Base-by-base conservation (phyloP, 1,284 basidiomycete species). In the Tremellales sp. region DNA sequence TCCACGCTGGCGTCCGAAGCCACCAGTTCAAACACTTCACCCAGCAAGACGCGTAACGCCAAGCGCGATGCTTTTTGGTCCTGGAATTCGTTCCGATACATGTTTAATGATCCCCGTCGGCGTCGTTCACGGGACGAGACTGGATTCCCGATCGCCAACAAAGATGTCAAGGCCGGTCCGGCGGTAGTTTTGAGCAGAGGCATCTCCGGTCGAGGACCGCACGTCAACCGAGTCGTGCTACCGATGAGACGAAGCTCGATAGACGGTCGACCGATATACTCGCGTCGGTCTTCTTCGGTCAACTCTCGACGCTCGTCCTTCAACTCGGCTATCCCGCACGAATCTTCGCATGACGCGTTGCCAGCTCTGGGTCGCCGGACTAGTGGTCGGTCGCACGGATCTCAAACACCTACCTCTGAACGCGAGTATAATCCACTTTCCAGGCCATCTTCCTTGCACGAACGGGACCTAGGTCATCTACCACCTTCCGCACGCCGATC, bases 21-120 rank as follows among this genome's bases (percentile, higher is more conserved):
- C 29, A 8, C 29, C 10, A 8, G 10, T 31, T 31, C 29, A 8
- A 31, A 31, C 15, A 31, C 29, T 31, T 8, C 10, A 8, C 10
- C 10, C 10, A 31, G 10, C 15, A 15, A 15, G 15, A 31, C 29
- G 29, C 29, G 10, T 31, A 31, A 31, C 29, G 48, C 47, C 35
- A 74, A 71, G 53, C 65, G 64, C 47, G 70, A 74, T 51, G 72
- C 71, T 29, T 57, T 79, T 12, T 39, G 36, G 36, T 39, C 36
- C 8, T 75, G 77, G 60, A 71, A 67, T 1, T 72, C 70, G 3
- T 76, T 79, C 61, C 71, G 74, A 12, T 66, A 74, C 46, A 70
- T 77, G 64, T 78, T 78, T 57, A 70, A 74, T 48, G 76, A 77
- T 26, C 76, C 76, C 36, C 59, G 65, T 11, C 67, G 70, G 12